These are phyloP conservation scores for Wickerhamiella sorbophila DNA, from an alignment of 805 yeast genomes.

Conservation along the genomic window DNA sequence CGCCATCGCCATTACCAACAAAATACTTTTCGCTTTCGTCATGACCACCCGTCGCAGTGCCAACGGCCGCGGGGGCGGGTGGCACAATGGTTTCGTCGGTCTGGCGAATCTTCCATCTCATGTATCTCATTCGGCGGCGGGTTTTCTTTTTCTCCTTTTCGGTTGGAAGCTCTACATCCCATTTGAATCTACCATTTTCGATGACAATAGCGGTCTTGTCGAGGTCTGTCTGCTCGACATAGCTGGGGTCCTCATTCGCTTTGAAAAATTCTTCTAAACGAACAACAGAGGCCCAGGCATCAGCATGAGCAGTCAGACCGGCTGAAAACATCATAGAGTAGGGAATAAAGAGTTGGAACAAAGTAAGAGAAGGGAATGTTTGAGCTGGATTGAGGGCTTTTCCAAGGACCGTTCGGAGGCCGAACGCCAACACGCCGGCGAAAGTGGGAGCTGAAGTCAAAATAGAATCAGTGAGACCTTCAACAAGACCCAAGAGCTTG, in stretches of 20 bases:
- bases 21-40: conserved; percentile 11
- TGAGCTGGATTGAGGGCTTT: conserved; percentile 38
- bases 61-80: not conserved
- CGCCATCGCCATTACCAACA: conserved; percentile 2
- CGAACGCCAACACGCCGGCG: conserved; percentile 51
- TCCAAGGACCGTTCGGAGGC: conserved; percentile 33
- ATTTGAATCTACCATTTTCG: conserved; percentile 42
- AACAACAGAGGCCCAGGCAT: conserved; percentile 24
- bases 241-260: conserved; percentile 29
- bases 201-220: conserved; percentile 36
- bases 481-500: conserved; percentile 46
- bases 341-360: conserved; percentile 58
- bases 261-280: conserved; percentile 16
- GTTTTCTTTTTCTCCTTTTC: conserved; percentile 8
- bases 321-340: conserved; percentile 45
- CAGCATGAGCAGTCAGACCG: conserved; percentile 30
- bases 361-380: conserved; percentile 55
- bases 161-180: conserved; percentile 35
- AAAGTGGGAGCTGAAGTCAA: conserved; percentile 55
- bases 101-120: conserved; percentile 5
- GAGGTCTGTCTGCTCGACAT: conserved; percentile 18
- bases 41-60: conserved; percentile 4
- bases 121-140: conserved; percentile 9
- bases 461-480: conserved; percentile 50
- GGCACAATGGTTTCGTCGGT: conserved; percentile 4